Percentiles rank a stretch among this genome's conserved stretches.
These are phyloP conservation scores for Phytophthora podocarpi DNA, from an alignment of 352 stramenopile species.

Conservation along the genomic window DNA sequence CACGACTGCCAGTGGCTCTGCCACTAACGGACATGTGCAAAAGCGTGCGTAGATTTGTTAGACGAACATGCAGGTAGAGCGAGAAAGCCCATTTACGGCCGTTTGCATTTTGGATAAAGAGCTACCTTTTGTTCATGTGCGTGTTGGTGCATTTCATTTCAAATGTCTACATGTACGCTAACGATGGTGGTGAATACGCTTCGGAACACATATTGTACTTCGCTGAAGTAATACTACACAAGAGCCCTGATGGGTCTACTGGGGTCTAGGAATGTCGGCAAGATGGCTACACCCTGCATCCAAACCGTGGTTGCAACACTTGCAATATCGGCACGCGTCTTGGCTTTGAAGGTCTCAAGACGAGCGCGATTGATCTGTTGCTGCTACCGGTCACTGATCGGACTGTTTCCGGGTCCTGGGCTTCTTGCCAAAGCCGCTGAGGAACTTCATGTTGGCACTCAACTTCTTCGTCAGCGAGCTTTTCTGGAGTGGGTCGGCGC, in stretches of 20 bases:
- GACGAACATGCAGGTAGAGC: slow-evolving; percentile 22
- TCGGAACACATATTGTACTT: slow-evolving; percentile 32
- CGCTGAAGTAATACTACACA: slow-evolving; percentile 35
- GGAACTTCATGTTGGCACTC: slow-evolving; percentile 80
- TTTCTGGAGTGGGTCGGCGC: slow-evolving; percentile 48
- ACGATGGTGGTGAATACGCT: slow-evolving; percentile 21
- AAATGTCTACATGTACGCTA: slow-evolving; percentile 16
- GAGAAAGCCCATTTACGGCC: not conserved
- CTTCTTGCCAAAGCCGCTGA: slow-evolving; percentile 68
- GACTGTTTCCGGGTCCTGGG: slow-evolving; percentile 48
- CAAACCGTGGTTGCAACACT: too few relatives aligned
- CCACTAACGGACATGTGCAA: slow-evolving; percentile 14
- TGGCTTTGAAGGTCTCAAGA: not conserved
- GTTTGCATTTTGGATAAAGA: slow-evolving; percentile 25
- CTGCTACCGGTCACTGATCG: slow-evolving; percentile 41
- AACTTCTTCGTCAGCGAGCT: slow-evolving; percentile 67
- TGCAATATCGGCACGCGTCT: too few relatives aligned
- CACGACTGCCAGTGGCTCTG: slow-evolving; percentile 13
- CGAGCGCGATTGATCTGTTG: not conserved
- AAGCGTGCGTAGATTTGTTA: slow-evolving; percentile 26
- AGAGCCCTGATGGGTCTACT: not conserved
- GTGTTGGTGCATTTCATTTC: slow-evolving; percentile 1
- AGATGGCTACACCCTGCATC: too few relatives aligned
- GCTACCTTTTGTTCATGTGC: slow-evolving; percentile 4
- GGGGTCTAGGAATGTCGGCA: not conserved